Base-by-base conservation (phyloP, 2,329 filamentous ascomycete genomes). In the Aspergillus aculeatinus region DNA sequence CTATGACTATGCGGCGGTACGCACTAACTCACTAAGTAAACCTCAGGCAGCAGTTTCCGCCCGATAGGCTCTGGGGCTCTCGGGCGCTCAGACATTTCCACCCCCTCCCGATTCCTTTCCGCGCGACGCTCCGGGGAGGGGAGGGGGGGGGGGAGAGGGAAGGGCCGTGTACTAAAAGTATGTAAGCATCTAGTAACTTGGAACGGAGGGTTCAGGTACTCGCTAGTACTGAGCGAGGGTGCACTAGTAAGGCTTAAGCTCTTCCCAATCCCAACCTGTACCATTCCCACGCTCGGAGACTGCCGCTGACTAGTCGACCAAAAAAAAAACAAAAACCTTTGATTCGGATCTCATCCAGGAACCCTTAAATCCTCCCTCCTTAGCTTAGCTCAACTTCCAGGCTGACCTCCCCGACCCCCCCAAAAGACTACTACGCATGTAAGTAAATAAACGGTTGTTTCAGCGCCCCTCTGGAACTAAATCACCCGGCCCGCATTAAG, bases 271-370 rank as follows among this genome's bases (percentile, higher is more conserved):
- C 27, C 27, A 27, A 9, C 6, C 27, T 9, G 9, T 9, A 23
- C 23, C 23, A 23, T 44, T 44, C 39, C 39, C 39, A 44, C 1
- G 39, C 14, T 19, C 39, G 39, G 39, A 44, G 39, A 7, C 39
- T 44, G 39, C 39, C 39, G 39, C 16, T 44, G 11, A 54, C 33
- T 19, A 33, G 39, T 42, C 33, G 48, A 29, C 23, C 39, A 44
- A 16, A 29, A 27, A 7, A 27, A 35, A 42, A 52, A 54, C 52
- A 51, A 48, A 53, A 35, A 4, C 50, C 50, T 52, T 44, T 19
- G 39, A 53, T 44, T 53, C 51, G 51, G 35, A 53, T 53, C 51
- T 53, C 33, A 27, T 39, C 51, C 35, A 53, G 42, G 51, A 39
- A 14, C 19, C 1, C 14, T 2, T 7, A 14, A 23, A 23, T 5